Conservation (phyloP, 768 basidiomycete species). For the Tricholoma furcatifolium region DNA sequence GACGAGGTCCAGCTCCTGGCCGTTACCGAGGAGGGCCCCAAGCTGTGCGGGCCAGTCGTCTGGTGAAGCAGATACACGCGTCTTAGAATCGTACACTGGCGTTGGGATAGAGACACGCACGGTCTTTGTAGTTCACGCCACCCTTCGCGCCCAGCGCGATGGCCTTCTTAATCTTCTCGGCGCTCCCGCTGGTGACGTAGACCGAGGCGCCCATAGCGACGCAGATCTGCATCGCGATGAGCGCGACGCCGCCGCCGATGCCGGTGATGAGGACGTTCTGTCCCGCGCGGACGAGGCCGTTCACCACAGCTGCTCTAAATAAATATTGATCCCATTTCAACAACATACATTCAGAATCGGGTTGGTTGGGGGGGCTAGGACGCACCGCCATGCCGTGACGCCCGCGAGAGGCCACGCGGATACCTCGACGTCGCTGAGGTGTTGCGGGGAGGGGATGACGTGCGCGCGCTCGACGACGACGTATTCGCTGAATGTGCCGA, state of each 20-base stretch:
- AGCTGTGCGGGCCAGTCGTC: constrained; percentile 56
- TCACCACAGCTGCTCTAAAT: constrained; percentile 60
- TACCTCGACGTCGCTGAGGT: constrained; percentile 65
- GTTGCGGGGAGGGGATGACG: constrained; percentile 61
- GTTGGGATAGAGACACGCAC: too few species aligned
- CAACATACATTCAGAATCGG: too few species aligned
- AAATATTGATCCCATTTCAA: too few species aligned
- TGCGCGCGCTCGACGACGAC: constrained; percentile 70
- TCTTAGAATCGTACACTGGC: too few species aligned
- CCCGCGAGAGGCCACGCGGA: constrained; percentile 80
- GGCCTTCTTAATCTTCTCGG: constrained; percentile 69
- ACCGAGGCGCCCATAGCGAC: constrained; percentile 74
- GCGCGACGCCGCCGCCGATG: constrained; percentile 82
- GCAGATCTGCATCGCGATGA: constrained; percentile 72
- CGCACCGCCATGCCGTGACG: constrained; percentile 81
- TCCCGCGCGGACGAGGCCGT: constrained; percentile 59
- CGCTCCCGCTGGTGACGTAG: constrained; percentile 76
- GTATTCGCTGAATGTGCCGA: constrained; percentile 79
- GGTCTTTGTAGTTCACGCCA: constrained; percentile 71
- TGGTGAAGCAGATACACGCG: constrained; percentile 12
- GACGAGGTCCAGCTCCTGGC: constrained; percentile 50
- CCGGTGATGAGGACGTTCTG: constrained; percentile 82
- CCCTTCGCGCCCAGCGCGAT: constrained; percentile 68
- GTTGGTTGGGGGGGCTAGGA: too few species aligned
- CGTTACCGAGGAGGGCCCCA: constrained; percentile 36